Evolutionary conservation across 306 rosid species (phyloP), one percentile per base, ranked within the genome.

Genomic region (Boehmeria nivea): DNA sequence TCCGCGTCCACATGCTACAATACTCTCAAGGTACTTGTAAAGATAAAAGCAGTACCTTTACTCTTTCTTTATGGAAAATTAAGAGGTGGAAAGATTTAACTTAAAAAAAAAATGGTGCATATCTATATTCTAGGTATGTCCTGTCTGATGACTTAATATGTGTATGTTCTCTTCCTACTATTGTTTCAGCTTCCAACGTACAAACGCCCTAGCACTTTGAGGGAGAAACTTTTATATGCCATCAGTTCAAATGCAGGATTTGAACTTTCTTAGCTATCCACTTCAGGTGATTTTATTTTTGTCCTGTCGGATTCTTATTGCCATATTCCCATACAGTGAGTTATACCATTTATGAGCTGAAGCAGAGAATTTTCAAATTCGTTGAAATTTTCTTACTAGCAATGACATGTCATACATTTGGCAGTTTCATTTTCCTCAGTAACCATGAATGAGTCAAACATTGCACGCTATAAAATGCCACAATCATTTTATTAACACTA

Each of bases 1-100:
- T 87, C 99, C 57, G 99, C 96, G 67, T 91, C 99, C 34, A 91
- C 99, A 43, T 91, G 99, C 81, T 91, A 91, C 65, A 91, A 91
- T 73, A 84, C 96, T 51, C 89, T 91, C 55, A 87, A 91, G 96
- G 99, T 91, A 83, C 44, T 39, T 18, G 13, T 61, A 37, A 33
- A 2, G 21, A 38, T 55, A 52, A 53, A 59, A 16, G 51, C 40
- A 50, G 40, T 60, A 36, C 60, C n/a, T 33, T 23, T 43, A 56
- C 45, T 68, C 49, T 48, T 57, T 39, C 33, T 58, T 52, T 15
- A 14, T 9, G 23, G 1, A 3, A 14, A 50, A 11, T 4, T 33
- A 24, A 6, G 36, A 14, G 10, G 26, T 12, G 37, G 26, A 50
- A 50, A 24, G 8, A 21, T 14, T 17, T 14, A 21, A 6, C 25